phyloP scores from a whole-genome alignment of 148 eudicot genomes.

The Polygonum maritimum region DNA sequence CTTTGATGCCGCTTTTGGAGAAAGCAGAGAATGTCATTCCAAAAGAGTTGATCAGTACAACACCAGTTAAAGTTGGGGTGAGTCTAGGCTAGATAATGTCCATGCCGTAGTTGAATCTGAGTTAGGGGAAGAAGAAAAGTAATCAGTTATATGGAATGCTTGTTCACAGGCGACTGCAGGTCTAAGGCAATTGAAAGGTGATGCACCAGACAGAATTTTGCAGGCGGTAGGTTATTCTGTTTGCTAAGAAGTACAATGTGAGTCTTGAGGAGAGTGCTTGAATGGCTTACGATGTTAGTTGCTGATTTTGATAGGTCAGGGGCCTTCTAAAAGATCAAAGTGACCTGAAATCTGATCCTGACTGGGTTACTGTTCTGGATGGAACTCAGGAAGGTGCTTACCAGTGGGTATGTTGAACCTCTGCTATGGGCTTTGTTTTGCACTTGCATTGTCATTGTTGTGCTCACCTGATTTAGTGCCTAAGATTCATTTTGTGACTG shows the following conservation, averaged over 20 bases:
- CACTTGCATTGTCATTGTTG: not conserved
- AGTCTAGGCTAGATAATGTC: not conserved
- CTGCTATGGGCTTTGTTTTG: not conserved
- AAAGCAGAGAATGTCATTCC: slow-evolving; percentile 70
- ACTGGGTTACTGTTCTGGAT: slow-evolving; percentile 83
- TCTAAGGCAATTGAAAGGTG: slow-evolving; percentile 79
- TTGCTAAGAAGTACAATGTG: not conserved
- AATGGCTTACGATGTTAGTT: slow-evolving; percentile 2
- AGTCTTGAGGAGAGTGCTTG: not conserved
- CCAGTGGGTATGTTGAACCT: slow-evolving; percentile 71
- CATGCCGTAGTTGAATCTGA: not conserved
- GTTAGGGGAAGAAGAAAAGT: not conserved
- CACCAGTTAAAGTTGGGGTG: slow-evolving; percentile 95
- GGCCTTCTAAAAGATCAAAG: slow-evolving; percentile 58
- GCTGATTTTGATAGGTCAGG: slow-evolving; percentile 51
- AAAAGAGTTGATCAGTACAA: slow-evolving; percentile 40
- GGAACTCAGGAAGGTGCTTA: slow-evolving; percentile 98
- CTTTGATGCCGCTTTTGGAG: slow-evolving; percentile 54
- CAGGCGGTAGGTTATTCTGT: slow-evolving; percentile 55
- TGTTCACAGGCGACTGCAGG: slow-evolving; percentile 88
- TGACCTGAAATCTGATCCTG: slow-evolving; percentile 50
- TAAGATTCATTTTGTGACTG: not conserved
- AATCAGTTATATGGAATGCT: slow-evolving; percentile 3
- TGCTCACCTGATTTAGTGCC: not conserved
- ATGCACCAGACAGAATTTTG: slow-evolving; percentile 80